Evolutionary conservation across 352 stramenopile species (phyloP).

Genomic region (Phytophthora ramorum): DNA sequence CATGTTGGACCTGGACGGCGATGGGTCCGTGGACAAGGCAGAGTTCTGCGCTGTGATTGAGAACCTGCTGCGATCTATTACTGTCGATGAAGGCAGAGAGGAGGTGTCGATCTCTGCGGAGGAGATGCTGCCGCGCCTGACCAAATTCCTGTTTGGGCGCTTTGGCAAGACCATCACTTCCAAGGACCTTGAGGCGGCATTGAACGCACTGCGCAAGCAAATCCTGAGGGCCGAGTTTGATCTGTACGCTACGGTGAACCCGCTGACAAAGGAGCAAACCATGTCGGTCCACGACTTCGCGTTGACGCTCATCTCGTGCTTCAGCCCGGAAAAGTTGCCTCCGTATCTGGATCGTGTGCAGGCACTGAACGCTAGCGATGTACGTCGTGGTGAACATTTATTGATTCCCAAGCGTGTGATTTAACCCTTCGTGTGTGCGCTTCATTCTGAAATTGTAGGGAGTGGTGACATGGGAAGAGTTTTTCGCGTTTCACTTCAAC

Average conservation of each 20-base stretch:
- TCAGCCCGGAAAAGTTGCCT: conserved; percentile 70
- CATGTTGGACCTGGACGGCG: conserved; percentile 83
- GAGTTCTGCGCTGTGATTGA: conserved; percentile 82
- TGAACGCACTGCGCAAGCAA: conserved; percentile 64
- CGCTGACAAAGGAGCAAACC: conserved; percentile 45
- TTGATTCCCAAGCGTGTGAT: background rate
- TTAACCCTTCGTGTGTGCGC: background rate
- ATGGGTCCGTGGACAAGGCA: conserved; percentile 74
- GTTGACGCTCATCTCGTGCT: conserved; percentile 76
- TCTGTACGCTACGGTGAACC: conserved; percentile 62
- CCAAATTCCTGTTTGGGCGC: conserved; percentile 68
- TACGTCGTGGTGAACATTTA: conserved; percentile 20
- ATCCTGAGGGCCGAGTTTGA: conserved; percentile 79
- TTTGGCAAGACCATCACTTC: conserved; percentile 67
- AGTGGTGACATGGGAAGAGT: conserved; percentile 74
- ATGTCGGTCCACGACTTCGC: conserved; percentile 85
- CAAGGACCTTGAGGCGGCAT: conserved; percentile 52
- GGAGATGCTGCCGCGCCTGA: conserved; percentile 59
- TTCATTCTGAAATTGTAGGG: conserved; percentile 29
- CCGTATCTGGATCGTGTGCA: conserved; percentile 68
- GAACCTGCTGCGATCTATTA: conserved; percentile 61
- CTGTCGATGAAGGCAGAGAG: conserved; percentile 27
- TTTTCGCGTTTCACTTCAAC: conserved; percentile 77
- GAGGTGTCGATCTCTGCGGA: conserved; percentile 45
- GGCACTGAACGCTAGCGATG: conserved; percentile 63